These are phyloP conservation scores for Ampelomyces quisqualis DNA, from an alignment of 2,329 filamentous ascomycete species.

Conservation along the genomic window DNA sequence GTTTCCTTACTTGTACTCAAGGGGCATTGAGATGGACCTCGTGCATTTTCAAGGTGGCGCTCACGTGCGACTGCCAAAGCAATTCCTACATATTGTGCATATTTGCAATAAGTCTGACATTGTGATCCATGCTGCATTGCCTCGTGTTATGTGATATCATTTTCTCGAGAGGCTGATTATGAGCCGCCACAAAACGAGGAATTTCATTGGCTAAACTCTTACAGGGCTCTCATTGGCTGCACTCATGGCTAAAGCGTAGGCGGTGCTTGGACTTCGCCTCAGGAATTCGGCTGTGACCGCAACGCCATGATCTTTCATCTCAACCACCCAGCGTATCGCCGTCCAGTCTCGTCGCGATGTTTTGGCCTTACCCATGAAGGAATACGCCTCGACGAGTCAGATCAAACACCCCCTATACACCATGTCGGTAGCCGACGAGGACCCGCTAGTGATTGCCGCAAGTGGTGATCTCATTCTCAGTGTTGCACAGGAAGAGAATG, in stretches of 20 bases:
- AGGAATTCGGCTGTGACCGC: constrained; percentile 12
- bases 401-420: constrained; percentile 9
- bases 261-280: constrained; percentile 2
- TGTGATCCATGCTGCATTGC: not conserved
- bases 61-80: constrained; percentile 1
- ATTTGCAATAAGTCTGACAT: not conserved
- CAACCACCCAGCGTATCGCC: constrained; percentile 14
- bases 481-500: constrained; percentile 64
- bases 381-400: constrained; percentile 20
- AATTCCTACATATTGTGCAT: constrained; percentile 1
- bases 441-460: constrained; percentile 54
- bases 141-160: not conserved
- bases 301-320: not conserved
- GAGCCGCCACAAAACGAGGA: constrained; percentile 3
- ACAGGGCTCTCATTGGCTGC: too few species aligned
- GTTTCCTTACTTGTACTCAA: constrained; percentile 10
- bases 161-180: not conserved
- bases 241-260: not conserved
- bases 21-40: not conserved
- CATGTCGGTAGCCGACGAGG: constrained; percentile 25
- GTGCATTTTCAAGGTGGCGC: not conserved
- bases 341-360: constrained; percentile 41
- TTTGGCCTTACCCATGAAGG: constrained; percentile 54
- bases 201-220: too few species aligned
- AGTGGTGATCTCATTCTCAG: constrained; percentile 67